Evolutionary conservation across 75 land plant genomes (phyloP).

Genomic region (Picea glauca): DNA sequence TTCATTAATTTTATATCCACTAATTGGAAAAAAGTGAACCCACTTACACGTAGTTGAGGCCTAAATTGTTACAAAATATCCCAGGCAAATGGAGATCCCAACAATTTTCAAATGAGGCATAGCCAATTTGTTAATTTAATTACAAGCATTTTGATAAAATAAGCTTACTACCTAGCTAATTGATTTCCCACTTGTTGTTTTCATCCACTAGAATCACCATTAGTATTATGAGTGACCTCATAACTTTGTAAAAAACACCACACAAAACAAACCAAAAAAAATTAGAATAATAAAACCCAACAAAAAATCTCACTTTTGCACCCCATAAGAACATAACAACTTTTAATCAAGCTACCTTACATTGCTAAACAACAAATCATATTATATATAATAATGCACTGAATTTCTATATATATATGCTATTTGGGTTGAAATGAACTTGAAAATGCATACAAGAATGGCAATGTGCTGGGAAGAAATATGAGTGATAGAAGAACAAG

Average conservation of each 20-base stretch:
- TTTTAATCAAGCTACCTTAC: not conserved
- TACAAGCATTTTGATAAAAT: not conserved
- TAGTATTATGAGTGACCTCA: slow-evolving; percentile 36
- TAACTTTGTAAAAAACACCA: slow-evolving; percentile 27
- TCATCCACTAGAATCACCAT: slow-evolving; percentile 41
- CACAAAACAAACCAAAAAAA: not conserved
- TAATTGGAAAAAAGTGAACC: too few relatives aligned
- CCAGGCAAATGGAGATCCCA: not conserved
- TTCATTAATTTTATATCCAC: too few relatives aligned
- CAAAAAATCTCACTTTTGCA: too few relatives aligned
- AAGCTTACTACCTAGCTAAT: slow-evolving; percentile 20
- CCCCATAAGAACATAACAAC: not conserved
- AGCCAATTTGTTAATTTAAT: not conserved
- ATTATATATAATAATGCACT: not conserved
- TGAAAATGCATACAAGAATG: slow-evolving; percentile 21
- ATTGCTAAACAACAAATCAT: not conserved
- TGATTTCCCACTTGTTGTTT: slow-evolving; percentile 18
- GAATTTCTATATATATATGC: not conserved
- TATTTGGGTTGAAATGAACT: not conserved
- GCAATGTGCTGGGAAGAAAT: slow-evolving; percentile 24
- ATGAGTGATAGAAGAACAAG: slow-evolving; percentile 30
- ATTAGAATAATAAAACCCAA: not conserved
- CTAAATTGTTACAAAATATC: slow-evolving; percentile 4
- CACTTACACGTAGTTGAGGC: too few relatives aligned
- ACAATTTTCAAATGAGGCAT: not conserved